Evolutionary conservation across 345 rosid genomes (phyloP), one percentile per base, ranked within the genome.

Genomic region (Brassica rapa): DNA sequence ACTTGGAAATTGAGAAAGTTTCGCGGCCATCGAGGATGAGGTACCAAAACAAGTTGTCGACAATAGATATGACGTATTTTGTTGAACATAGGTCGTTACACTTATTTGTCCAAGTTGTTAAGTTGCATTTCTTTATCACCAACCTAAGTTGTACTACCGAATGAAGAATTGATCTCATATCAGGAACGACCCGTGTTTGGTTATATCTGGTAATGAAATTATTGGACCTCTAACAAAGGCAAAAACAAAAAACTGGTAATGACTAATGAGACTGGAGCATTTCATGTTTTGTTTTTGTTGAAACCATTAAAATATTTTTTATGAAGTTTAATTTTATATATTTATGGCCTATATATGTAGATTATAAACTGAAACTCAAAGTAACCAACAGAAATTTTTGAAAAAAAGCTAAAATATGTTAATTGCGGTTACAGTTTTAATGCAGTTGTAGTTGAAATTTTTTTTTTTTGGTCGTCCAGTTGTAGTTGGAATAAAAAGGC

Each of bases 1-100:
- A 80, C 82, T n/a, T 49, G 56, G 56, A 49, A 49, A 49, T n/a
- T 14, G 56, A 49, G 56, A 49, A 49, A 5, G 55, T 49, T 46
- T 46, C 56, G 56, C 8, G 19, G 56, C 21, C 19, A 49, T 49
- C 56, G 56, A 49, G 56, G 66, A 69, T 68, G 57, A 67, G 37
- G 16, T 73, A 30, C 32, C 32, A 27, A 27, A 0, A 21, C 14
- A 51, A 19, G 1, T 27, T 27, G 30, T 27, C 9, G 51, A 43
- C 19, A 49, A 49, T 4, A 49, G 11, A 8, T n/a, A 53, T 55
- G 66, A 66, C 41, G 1, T 11, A n/a, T 49, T 61, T 73, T 53
- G 25, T 33, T n/a, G 15, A 37, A 37, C 19, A 9, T 8, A 25
- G 3, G 10, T 74, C 16, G 14, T 74, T 12, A 7, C 51, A 65